phyloP scores from a whole-genome alignment of 768 basidiomycete species.

The Boletus coccyginus region DNA sequence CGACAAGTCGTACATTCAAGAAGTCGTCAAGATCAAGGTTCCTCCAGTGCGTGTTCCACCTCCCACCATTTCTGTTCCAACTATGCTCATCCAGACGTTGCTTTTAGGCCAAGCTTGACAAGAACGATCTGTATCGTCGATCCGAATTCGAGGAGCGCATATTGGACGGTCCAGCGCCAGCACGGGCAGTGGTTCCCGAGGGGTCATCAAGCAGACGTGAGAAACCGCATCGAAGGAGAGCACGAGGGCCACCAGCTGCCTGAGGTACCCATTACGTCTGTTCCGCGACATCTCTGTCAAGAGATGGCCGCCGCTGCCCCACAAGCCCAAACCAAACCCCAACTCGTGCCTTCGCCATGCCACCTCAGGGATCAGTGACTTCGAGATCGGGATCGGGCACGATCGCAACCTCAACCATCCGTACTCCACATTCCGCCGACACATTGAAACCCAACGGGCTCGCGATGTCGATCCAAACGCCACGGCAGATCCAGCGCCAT shows the following conservation, averaged over 20 bases:
- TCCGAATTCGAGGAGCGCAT: conserved; percentile 62
- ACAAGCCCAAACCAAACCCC: conserved; percentile 6
- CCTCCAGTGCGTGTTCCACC: conserved; percentile 54
- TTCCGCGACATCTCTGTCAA: conserved; percentile 42
- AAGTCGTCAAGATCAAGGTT: conserved; percentile 85
- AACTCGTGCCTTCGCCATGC: background rate
- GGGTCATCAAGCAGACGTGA: background rate
- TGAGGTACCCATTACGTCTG: conserved; percentile 28
- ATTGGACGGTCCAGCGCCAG: conserved; percentile 18
- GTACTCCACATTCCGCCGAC: background rate
- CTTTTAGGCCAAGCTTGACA: conserved; percentile 55
- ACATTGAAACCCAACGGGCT: conserved; percentile 18
- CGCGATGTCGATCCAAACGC: conserved; percentile 37
- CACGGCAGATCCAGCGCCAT: conserved; percentile 30
- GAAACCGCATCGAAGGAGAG: conserved; percentile 20
- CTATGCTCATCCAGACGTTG: background rate
- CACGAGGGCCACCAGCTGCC: background rate
- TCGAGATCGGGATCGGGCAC: background rate
- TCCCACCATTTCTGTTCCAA: background rate
- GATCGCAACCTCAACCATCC: background rate
- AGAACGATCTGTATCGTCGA: conserved; percentile 62
- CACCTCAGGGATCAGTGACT: background rate
- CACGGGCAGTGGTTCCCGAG: background rate
- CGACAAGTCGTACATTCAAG: too few species aligned
- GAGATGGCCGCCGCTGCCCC: conserved; percentile 14